Conservation (phyloP, 1,284 basidiomycete genomes). For the Sporisorium graminicola region DNA sequence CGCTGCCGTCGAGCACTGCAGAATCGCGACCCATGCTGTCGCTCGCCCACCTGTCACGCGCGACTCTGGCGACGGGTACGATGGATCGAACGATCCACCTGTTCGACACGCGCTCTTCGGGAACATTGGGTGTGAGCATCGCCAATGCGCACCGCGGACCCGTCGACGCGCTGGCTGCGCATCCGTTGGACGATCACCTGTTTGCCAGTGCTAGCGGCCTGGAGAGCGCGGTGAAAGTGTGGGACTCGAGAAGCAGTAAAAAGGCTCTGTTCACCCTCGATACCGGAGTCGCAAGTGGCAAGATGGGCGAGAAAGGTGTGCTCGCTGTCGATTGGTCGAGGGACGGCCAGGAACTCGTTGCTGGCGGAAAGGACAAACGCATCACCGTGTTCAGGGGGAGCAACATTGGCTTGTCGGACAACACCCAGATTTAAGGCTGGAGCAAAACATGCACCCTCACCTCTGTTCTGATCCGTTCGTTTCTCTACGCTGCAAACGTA, state of each 20-base stretch:
- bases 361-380: conserved; percentile 63
- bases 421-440: neutral
- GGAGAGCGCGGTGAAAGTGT: conserved; percentile 60
- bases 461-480: neutral
- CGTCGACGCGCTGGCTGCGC: conserved; percentile 41
- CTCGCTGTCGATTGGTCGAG: conserved; percentile 61
- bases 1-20: conserved; percentile 13
- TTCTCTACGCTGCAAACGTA: neutral
- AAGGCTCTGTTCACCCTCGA: conserved; percentile 63
- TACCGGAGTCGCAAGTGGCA: neutral
- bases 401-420: conserved; percentile 27
- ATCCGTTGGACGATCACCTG: conserved; percentile 54
- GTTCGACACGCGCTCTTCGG: conserved; percentile 58
- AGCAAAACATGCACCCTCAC: neutral
- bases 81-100: conserved; percentile 62
- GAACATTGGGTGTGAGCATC: conserved; percentile 25
- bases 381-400: conserved; percentile 52
- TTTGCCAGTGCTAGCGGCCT: conserved; percentile 51
- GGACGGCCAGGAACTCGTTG: conserved; percentile 60
- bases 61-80: conserved; percentile 50
- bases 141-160: conserved; percentile 57
- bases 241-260: conserved; percentile 61
- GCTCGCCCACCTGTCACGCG: conserved; percentile 45
- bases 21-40: conserved; percentile 43
- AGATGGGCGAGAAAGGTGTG: conserved; percentile 36